Evolutionary conservation across 2,329 filamentous ascomycete species (phyloP).

Genomic region (Pyrenochaeta sp.): DNA sequence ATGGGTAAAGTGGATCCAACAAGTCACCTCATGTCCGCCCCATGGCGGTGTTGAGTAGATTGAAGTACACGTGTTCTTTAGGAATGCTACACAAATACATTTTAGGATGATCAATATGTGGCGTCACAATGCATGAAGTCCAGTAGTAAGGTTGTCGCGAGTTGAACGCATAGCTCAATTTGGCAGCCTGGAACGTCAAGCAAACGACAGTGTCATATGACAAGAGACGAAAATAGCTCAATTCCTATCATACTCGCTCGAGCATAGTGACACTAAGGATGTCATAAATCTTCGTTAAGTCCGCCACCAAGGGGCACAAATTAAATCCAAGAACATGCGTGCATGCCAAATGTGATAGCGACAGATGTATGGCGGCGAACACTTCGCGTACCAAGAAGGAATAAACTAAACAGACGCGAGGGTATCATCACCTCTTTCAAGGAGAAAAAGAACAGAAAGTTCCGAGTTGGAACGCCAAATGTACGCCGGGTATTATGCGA

Average conservation of each 20-base stretch:
- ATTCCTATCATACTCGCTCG: background rate
- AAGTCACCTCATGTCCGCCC: too few relatives aligned
- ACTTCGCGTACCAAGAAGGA: constrained; percentile 16
- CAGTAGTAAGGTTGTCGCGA: background rate
- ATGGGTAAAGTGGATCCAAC: too few relatives aligned
- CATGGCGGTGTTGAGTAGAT: background rate
- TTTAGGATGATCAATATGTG: background rate
- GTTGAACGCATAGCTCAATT: background rate
- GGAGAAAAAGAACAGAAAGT: background rate
- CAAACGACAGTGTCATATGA: background rate
- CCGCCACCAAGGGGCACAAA: background rate
- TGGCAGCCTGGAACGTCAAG: background rate
- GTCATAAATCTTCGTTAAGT: background rate
- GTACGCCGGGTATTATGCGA: constrained; percentile 24
- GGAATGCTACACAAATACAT: background rate
- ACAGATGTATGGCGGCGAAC: constrained; percentile 25
- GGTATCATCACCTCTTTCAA: constrained; percentile 17
- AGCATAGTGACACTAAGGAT: background rate
- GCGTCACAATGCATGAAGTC: background rate
- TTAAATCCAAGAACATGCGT: background rate
- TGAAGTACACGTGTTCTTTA: background rate
- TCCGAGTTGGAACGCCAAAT: constrained; percentile 7
- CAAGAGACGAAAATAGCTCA: background rate
- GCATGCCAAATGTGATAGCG: constrained; percentile 19
- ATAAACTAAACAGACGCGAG: background rate